Conservation (phyloP, 306 rosid genomes). For the apple (Malus domestica) region DNA sequence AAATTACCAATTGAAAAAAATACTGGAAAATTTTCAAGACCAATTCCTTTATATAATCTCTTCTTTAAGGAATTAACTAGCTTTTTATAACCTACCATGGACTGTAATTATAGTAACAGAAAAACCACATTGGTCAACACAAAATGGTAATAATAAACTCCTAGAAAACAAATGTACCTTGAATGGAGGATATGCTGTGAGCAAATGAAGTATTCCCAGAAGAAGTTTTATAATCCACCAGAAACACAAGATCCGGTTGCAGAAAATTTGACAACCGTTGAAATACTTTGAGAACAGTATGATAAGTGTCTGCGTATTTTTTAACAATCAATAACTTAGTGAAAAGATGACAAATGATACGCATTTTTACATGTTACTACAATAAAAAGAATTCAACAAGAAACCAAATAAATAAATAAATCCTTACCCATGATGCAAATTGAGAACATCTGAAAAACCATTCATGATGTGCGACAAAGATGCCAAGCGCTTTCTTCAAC, state of each 20-base stretch:
- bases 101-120: background rate
- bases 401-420: slow-evolving; percentile 10
- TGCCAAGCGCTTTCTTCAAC: slow-evolving; percentile 39
- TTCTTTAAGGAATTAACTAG: background rate
- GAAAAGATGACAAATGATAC: background rate
- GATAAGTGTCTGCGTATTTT: slow-evolving; percentile 44
- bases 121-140: slow-evolving; percentile 11
- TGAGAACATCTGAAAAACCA: slow-evolving; percentile 69
- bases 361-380: background rate
- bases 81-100: background rate
- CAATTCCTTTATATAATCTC: background rate
- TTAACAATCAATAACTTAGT: slow-evolving; percentile 13
- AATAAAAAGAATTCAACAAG: background rate
- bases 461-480: slow-evolving; percentile 37
- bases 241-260: slow-evolving; percentile 43
- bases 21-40: background rate
- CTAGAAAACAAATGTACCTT: slow-evolving; percentile 36
- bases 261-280: slow-evolving; percentile 32
- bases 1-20: background rate
- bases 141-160: slow-evolving; percentile 6
- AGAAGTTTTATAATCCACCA: slow-evolving; percentile 80
- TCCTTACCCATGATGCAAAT: slow-evolving; percentile 69
- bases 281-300: slow-evolving; percentile 47
- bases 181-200: slow-evolving; percentile 33
- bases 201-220: slow-evolving; percentile 40